Conservation (phyloP, 139 green algal genomes). For the Picochlorum sp. region DNA sequence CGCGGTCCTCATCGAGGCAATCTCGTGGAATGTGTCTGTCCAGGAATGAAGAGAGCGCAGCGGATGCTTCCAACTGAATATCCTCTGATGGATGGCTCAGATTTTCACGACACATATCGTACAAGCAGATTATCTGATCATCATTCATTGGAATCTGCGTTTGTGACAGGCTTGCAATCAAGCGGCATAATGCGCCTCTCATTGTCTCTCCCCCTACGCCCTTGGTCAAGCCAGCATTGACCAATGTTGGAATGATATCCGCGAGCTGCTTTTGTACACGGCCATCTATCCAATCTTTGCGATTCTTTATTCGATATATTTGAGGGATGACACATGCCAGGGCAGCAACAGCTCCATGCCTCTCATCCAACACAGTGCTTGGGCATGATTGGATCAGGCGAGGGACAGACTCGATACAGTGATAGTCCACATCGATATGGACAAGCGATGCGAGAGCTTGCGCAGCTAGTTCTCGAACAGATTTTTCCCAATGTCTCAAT, state of each 20-base stretch:
- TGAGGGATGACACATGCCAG: conserved; percentile 65
- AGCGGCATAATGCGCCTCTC: conserved; percentile 59
- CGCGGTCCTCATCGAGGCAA: neutral
- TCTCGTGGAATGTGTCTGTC: conserved; percentile 15
- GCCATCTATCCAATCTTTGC: neutral
- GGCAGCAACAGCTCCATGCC: conserved; percentile 72
- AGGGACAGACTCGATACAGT: conserved; percentile 30
- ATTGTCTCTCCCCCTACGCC: conserved; percentile 90
- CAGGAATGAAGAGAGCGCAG: conserved; percentile 49
- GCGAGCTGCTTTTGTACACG: conserved; percentile 10
- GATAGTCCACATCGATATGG: conserved; percentile 28
- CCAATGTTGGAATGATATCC: conserved; percentile 45
- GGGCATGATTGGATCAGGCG: conserved; percentile 41
- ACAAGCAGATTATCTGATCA: conserved; percentile 35
- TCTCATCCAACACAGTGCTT: conserved; percentile 50
- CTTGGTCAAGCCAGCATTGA: conserved; percentile 62
- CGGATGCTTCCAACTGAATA: conserved; percentile 54
- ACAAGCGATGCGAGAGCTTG: conserved; percentile 60
- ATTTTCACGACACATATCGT: conserved; percentile 60
- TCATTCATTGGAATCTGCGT: conserved; percentile 31
- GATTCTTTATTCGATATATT: neutral
- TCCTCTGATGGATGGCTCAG: conserved; percentile 55
- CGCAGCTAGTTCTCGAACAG: conserved; percentile 67
- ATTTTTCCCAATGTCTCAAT: conserved; percentile 87
- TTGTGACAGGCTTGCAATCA: conserved; percentile 22